Percentiles rank a stretch among this genome's conserved stretches.
These are phyloP conservation scores for Zygosaccharomyces siamensis DNA, from an alignment of 805 yeast species.

Conservation along the genomic window DNA sequence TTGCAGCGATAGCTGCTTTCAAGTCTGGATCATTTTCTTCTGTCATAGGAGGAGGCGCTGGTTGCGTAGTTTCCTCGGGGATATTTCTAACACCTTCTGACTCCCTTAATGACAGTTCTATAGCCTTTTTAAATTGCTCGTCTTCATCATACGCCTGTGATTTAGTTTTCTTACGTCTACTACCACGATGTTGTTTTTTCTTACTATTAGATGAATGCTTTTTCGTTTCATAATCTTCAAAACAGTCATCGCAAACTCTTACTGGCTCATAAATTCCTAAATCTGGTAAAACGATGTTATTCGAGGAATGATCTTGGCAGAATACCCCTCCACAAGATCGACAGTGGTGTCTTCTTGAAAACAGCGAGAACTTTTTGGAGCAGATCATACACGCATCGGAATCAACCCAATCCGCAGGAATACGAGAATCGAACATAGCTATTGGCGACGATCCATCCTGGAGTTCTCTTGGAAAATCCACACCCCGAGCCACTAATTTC, in stretches of 20 bases:
- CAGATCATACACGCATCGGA: constrained; percentile 94
- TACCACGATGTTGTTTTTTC: constrained; percentile 14
- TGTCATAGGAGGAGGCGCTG: constrained; percentile 8
- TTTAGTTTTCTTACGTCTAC: constrained; percentile 26
- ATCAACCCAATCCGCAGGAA: constrained; percentile 98
- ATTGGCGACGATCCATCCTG: constrained; percentile 24
- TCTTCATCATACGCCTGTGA: constrained; percentile 55
- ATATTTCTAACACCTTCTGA: constrained; percentile 27
- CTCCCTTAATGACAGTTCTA: constrained; percentile 72
- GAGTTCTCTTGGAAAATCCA: constrained; percentile 52
- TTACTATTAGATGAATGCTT: constrained; percentile 20
- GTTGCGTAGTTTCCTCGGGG: constrained; percentile 25
- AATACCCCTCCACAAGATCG: constrained; percentile 95
- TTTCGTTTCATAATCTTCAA: constrained; percentile 50
- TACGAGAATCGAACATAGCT: constrained; percentile 73
- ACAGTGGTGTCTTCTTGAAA: constrained; percentile 93
- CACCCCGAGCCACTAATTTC: constrained; percentile 56
- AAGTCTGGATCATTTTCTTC: constrained; percentile 76
- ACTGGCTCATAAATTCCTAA: constrained; percentile 86
- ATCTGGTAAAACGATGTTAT: constrained; percentile 65
- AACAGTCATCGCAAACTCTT: constrained; percentile 90
- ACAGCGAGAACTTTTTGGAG: constrained; percentile 68
- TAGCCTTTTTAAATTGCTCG: constrained; percentile 72
- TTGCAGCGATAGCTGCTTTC: constrained; percentile 92
- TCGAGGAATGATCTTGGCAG: constrained; percentile 79